phyloP scores from a whole-genome alignment of 2,329 filamentous ascomycete genomes.

The Aspergillus costaricaensis region DNA sequence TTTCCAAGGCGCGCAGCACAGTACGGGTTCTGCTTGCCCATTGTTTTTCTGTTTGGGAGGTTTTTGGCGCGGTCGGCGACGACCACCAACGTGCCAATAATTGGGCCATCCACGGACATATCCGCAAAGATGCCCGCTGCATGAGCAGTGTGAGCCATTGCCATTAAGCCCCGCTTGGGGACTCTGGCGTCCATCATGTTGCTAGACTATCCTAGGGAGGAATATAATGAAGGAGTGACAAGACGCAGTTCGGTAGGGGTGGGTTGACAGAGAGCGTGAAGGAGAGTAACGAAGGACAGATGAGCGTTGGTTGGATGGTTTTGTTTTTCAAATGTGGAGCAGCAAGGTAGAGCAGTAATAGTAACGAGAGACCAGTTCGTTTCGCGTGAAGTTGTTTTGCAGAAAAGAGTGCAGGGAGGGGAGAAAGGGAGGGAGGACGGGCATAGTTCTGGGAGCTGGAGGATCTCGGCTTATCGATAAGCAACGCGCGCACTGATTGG shows the following conservation, averaged over 20 bases:
- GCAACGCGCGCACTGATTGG: constrained; percentile 5
- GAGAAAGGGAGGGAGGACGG: constrained; percentile 2
- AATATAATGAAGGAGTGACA: background rate
- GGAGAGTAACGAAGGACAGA: background rate
- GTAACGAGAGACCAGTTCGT: background rate
- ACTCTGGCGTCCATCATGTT: constrained; percentile 8
- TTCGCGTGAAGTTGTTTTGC: background rate
- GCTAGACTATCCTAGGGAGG: background rate
- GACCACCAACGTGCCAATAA: constrained; percentile 88
- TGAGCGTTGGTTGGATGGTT: too few species aligned
- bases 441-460: constrained; percentile 6
- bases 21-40: constrained; percentile 98
- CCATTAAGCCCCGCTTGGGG: constrained; percentile 9
- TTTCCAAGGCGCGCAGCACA: constrained; percentile 92
- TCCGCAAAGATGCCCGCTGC: constrained; percentile 93
- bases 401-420: background rate
- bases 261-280: background rate
- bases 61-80: constrained; percentile 97
- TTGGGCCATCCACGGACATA: constrained; percentile 87
- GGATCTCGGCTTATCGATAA: constrained; percentile 6
- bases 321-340: background rate
- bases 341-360: constrained; percentile 5
- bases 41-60: constrained; percentile 91
- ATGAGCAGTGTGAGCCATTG: constrained; percentile 56
- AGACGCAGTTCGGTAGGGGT: background rate